Percentiles rank a stretch among this genome's conserved stretches.
Evolutionary conservation across 1,284 basidiomycete genomes (phyloP).

Genomic region (Microbotryum silenes-acaulis): DNA sequence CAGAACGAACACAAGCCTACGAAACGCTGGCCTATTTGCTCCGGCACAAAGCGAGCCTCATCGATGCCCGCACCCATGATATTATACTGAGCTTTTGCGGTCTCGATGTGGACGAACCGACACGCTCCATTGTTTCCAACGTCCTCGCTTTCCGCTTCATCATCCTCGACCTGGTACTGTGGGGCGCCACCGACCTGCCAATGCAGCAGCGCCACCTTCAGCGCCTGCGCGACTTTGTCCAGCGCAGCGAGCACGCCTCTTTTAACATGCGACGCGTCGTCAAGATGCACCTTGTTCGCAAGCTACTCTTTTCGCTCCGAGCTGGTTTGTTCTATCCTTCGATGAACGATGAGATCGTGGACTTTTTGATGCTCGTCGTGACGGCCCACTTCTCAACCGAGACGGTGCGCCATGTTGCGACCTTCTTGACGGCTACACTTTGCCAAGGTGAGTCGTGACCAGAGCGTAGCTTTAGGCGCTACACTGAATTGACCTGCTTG

Average conservation of each 20-base stretch:
- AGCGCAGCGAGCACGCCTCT: slow-evolving; percentile 52
- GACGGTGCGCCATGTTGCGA: slow-evolving; percentile 14
- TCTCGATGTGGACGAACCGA: slow-evolving; percentile 61
- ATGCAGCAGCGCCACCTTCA: slow-evolving; percentile 70
- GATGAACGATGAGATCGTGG: slow-evolving; percentile 10
- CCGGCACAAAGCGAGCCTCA: slow-evolving; percentile 60
- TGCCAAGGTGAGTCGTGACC: neutral
- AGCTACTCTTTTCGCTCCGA: slow-evolving; percentile 70
- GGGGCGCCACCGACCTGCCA: slow-evolving; percentile 61
- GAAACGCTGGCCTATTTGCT: slow-evolving; percentile 73
- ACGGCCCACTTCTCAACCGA: slow-evolving; percentile 9
- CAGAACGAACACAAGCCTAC: slow-evolving; percentile 59
- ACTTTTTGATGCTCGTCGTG: slow-evolving; percentile 4
- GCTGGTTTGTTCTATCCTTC: slow-evolving; percentile 49
- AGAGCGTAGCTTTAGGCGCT: no score
- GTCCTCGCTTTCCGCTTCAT: slow-evolving; percentile 71
- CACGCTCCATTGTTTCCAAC: slow-evolving; percentile 72
- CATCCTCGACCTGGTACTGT: slow-evolving; percentile 82
- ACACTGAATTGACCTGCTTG: neutral
- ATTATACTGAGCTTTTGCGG: slow-evolving; percentile 76
- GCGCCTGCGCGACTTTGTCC: slow-evolving; percentile 67
- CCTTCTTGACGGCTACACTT: slow-evolving; percentile 13
- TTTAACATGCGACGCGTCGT: slow-evolving; percentile 36
- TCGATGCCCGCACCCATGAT: slow-evolving; percentile 68
- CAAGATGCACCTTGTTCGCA: slow-evolving; percentile 54